Percentiles rank a stretch among this genome's conserved stretches.
Conservation (phyloP, 1,139 yeast genomes). For the Candida tropicalis region DNA sequence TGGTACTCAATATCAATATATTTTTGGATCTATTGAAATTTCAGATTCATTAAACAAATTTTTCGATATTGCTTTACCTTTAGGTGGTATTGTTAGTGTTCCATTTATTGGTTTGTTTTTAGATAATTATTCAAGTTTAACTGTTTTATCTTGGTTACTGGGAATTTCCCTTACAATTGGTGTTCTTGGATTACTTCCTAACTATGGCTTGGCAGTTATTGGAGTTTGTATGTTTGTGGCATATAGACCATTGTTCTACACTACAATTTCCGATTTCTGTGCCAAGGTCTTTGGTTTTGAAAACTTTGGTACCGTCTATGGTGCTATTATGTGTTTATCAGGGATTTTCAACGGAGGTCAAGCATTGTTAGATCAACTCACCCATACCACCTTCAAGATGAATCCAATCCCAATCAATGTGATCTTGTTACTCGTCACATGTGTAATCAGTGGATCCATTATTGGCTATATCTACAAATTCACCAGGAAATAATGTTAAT, state of each 20-base stretch:
- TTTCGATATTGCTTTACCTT: conserved; percentile 49
- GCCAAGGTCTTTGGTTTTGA: conserved; percentile 53
- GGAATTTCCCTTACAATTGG: conserved; percentile 39
- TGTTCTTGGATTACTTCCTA: conserved; percentile 37
- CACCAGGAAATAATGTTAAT: conserved; percentile 13
- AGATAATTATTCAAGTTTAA: conserved; percentile 39
- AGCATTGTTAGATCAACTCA: conserved; percentile 39
- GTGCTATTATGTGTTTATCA: conserved; percentile 41
- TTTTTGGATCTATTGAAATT: conserved; percentile 29
- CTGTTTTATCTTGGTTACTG: conserved; percentile 33
- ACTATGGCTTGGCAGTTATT: conserved; percentile 31
- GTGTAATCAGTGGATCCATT: conserved; percentile 32
- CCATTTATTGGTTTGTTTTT: conserved; percentile 47
- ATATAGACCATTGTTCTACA: conserved; percentile 49
- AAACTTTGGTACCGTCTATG: conserved; percentile 51
- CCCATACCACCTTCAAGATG: conserved; percentile 44
- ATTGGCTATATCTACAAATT: conserved; percentile 30
- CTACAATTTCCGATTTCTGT: conserved; percentile 47
- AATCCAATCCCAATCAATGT: conserved; percentile 45
- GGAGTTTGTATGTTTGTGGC: conserved; percentile 43
- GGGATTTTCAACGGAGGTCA: conserved; percentile 45
- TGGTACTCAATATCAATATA: conserved; percentile 45
- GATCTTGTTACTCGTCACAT: conserved; percentile 30
- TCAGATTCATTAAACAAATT: conserved; percentile 38
- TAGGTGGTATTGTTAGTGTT: conserved; percentile 46